Evolutionary conservation across 2,329 filamentous ascomycete genomes (phyloP).

Genomic region (Tolypocladium tropicale): DNA sequence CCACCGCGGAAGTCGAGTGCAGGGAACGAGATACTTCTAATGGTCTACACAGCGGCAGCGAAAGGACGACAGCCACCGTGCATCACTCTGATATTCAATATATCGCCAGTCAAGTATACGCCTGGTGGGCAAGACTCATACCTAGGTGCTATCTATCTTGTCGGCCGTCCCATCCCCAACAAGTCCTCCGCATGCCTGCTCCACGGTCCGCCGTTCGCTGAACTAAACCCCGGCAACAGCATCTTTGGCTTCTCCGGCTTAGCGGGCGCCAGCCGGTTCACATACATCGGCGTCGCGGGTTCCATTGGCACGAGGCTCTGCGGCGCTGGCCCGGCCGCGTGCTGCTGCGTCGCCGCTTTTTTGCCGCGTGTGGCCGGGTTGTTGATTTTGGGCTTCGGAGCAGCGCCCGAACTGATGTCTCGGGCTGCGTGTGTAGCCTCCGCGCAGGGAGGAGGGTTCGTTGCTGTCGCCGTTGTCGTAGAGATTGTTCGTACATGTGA

Average conservation of each 20-base stretch:
- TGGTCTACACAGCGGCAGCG: no score
- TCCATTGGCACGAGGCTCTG: constrained; percentile 28
- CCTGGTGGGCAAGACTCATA: no score
- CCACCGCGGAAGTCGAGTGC: no score
- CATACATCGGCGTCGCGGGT: constrained; percentile 9
- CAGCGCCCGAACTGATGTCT: neutral
- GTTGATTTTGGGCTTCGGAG: constrained; percentile 14
- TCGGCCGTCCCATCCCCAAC: constrained; percentile 49
- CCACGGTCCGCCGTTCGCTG: constrained; percentile 53
- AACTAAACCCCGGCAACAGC: constrained; percentile 32
- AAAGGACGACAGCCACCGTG: no score
- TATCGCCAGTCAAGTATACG: no score
- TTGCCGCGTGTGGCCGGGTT: constrained; percentile 43
- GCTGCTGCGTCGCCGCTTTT: constrained; percentile 40
- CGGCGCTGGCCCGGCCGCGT: constrained; percentile 39
- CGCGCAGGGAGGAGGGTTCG: neutral
- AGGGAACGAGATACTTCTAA: no score
- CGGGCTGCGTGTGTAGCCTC: neutral
- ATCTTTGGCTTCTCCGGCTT: constrained; percentile 1
- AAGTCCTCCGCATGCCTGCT: constrained; percentile 59
- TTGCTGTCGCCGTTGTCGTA: neutral
- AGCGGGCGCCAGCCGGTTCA: neutral
- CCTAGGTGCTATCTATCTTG: no score
- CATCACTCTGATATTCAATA: no score
- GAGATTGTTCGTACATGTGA: neutral